Percentiles rank a stretch among this genome's conserved stretches.
phyloP scores from a whole-genome alignment of 2,329 filamentous ascomycete species.

The Pseudocercospora cruenta region DNA sequence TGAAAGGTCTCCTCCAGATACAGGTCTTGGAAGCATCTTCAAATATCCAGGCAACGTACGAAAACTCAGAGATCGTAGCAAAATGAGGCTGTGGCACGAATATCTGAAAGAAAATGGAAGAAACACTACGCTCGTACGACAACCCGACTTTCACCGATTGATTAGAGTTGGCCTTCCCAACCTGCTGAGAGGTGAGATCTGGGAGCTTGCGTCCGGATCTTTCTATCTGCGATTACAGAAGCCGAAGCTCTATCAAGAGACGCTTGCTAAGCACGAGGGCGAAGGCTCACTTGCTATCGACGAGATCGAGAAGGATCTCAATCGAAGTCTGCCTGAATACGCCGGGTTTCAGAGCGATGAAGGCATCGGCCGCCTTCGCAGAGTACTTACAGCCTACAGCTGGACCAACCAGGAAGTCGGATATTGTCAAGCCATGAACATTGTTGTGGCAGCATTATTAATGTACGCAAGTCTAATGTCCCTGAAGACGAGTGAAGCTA shows the following conservation, averaged over 20 bases:
- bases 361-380: slow-evolving; percentile 83
- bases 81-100: slow-evolving; percentile 97
- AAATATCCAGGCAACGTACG: slow-evolving; percentile 92
- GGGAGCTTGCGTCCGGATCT: slow-evolving; percentile 92
- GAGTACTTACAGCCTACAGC: slow-evolving; percentile 94
- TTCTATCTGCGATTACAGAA: slow-evolving; percentile 85
- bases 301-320: slow-evolving; percentile 98
- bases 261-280: slow-evolving; percentile 79
- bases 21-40: slow-evolving; percentile 88
- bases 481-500: slow-evolving; percentile 5
- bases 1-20: slow-evolving; percentile 69
- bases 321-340: slow-evolving; percentile 94
- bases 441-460: slow-evolving; percentile 93
- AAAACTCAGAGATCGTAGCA: slow-evolving; percentile 90
- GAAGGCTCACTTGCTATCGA: slow-evolving; percentile 93
- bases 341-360: slow-evolving; percentile 96
- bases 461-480: slow-evolving; percentile 61
- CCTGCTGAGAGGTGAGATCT: slow-evolving; percentile 87
- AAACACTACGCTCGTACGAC: slow-evolving; percentile 87
- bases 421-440: slow-evolving; percentile 99
- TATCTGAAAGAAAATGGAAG: slow-evolving; percentile 91
- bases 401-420: slow-evolving; percentile 96
- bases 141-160: slow-evolving; percentile 96
- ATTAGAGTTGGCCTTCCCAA: slow-evolving; percentile 95
- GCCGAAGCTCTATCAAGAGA: slow-evolving; percentile 81